A percentile compares a stretch with the other conserved stretches of the same genome.
phyloP scores from a whole-genome alignment of 2,329 filamentous ascomycete genomes.

The Cordyceps javanica region DNA sequence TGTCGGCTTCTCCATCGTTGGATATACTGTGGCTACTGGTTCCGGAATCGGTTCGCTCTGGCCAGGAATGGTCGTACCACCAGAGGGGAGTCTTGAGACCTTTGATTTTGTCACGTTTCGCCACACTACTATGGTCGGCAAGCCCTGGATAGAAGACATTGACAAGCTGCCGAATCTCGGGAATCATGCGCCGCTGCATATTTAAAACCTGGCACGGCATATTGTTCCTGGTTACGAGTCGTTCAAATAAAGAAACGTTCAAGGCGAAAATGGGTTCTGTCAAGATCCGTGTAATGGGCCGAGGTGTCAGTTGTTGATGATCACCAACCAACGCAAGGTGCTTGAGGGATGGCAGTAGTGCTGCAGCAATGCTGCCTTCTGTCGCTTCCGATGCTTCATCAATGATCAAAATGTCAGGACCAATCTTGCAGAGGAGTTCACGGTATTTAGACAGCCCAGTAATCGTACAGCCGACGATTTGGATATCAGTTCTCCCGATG shows the following conservation, averaged over 20 bases:
- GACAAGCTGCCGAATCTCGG: conserved; percentile 38
- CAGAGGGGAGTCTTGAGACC: conserved; percentile 26
- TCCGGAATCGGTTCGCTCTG: conserved; percentile 56
- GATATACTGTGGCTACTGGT: conserved; percentile 49
- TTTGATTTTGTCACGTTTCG: conserved; percentile 33
- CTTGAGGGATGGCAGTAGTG: conserved; percentile 44
- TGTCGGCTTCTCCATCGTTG: conserved; percentile 67
- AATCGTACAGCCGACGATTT: conserved; percentile 63
- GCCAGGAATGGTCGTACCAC: conserved; percentile 49
- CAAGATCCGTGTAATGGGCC: conserved; percentile 57
- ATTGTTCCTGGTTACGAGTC: conserved; percentile 56
- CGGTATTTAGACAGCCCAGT: conserved; percentile 80
- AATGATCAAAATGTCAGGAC: conserved; percentile 64
- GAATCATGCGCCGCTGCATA: conserved; percentile 58
- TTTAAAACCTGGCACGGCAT: conserved; percentile 59
- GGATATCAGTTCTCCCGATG: conserved; percentile 30
- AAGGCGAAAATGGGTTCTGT: conserved; percentile 57
- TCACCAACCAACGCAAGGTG: conserved; percentile 63
- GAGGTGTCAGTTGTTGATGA: conserved; percentile 70
- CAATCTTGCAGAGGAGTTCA: conserved; percentile 57
- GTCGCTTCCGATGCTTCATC: conserved; percentile 76
- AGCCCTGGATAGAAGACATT: conserved; percentile 42
- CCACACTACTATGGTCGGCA: conserved; percentile 38
- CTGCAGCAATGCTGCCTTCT: conserved; percentile 53
- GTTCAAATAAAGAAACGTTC: conserved; percentile 73